These are phyloP conservation scores for Gnomoniopsis smithogilvyi DNA, from an alignment of 2,329 filamentous ascomycete genomes.

Conservation along the genomic window DNA sequence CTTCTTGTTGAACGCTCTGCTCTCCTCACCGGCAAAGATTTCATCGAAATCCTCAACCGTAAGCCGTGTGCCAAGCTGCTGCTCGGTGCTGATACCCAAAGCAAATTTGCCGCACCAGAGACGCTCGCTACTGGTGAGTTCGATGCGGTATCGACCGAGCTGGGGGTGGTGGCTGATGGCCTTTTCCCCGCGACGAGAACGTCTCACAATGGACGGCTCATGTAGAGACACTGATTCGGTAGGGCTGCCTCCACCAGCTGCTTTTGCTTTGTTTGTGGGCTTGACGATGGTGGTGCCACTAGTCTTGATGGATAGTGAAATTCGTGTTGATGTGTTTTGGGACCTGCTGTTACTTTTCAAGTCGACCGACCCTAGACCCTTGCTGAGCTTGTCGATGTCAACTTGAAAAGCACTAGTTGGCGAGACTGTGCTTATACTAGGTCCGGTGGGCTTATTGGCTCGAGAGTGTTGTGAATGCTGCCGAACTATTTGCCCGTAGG, in stretches of 20 bases:
- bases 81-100: not conserved
- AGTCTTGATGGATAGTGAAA: not conserved
- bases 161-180: not conserved
- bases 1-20: not conserved
- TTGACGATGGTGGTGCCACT: not conserved
- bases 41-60: not conserved
- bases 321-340: not conserved
- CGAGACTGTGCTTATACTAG: not conserved
- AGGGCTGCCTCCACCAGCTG: not conserved
- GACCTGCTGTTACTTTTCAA: not conserved
- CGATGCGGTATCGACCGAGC: not conserved
- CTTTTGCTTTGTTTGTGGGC: too few relatives aligned
- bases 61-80: not conserved
- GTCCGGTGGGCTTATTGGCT: not conserved
- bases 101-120: conserved; percentile 1
- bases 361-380: not conserved
- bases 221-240: not conserved
- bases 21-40: not conserved
- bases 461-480: not conserved
- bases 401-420: not conserved
- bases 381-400: not conserved
- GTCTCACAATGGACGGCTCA: not conserved
- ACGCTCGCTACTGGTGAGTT: not conserved
- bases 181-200: not conserved
- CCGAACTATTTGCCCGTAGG: not conserved